Conservation (phyloP, 306 rosid genomes). For the Castanea mollissima region DNA sequence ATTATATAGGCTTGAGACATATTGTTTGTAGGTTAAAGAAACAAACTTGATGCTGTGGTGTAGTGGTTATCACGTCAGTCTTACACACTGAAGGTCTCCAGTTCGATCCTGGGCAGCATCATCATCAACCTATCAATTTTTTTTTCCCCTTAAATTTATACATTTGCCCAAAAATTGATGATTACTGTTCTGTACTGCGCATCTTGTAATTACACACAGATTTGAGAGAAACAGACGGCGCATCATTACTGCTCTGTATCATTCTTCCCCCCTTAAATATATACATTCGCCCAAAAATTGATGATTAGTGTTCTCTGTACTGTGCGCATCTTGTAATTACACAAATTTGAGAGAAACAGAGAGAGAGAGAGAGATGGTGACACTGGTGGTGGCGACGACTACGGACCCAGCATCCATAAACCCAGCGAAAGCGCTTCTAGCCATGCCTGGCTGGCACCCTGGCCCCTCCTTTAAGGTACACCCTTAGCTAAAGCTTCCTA, state of each 20-base stretch:
- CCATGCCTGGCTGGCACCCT: conserved; percentile 71
- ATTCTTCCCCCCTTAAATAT: not conserved
- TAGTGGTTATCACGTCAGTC: not conserved
- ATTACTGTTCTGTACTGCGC: too few relatives aligned
- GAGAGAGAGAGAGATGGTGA: conserved; percentile 49
- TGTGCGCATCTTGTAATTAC: too few relatives aligned
- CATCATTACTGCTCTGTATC: too few relatives aligned
- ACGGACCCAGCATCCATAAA: conserved; percentile 86
- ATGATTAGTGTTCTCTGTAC: too few relatives aligned
- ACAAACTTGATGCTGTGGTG: not conserved
- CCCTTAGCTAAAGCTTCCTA: too few relatives aligned
- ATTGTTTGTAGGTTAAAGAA: too few relatives aligned
- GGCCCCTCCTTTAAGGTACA: conserved; percentile 66
- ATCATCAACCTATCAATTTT: not conserved
- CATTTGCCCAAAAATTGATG: too few relatives aligned
- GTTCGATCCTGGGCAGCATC: not conserved
- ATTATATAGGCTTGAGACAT: too few relatives aligned
- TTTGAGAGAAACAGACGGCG: too few relatives aligned
- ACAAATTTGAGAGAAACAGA: not conserved
- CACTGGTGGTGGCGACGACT: conserved; percentile 74
- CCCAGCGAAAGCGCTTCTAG: conserved; percentile 74
- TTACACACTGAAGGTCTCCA: not conserved
- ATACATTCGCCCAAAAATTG: too few relatives aligned
- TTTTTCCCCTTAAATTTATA: too few relatives aligned
- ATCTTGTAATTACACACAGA: too few relatives aligned